Conservation (phyloP, 331 rosid species). For the Quercus phellos region DNA sequence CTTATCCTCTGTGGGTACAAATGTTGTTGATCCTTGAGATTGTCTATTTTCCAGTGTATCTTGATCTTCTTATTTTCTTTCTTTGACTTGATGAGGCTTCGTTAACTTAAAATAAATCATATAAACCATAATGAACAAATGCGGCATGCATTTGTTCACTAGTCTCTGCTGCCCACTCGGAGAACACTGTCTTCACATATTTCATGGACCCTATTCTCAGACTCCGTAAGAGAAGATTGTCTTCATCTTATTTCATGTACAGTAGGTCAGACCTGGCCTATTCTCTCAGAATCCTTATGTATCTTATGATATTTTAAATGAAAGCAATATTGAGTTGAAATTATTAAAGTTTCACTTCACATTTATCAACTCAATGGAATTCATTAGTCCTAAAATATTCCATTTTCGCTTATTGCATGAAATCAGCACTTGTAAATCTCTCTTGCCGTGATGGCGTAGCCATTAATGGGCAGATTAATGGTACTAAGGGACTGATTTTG, state of each 20-base stretch:
- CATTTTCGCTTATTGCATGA: not conserved
- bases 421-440: not conserved
- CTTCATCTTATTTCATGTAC: too few species aligned
- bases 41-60: conserved; percentile 20
- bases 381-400: not conserved
- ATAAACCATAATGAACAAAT: not conserved
- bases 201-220: not conserved
- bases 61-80: not conserved
- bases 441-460: not conserved
- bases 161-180: not conserved
- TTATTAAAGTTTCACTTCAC: not conserved
- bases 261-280: too few species aligned
- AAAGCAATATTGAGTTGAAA: not conserved
- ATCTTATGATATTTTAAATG: not conserved
- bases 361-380: not conserved
- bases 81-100: not conserved
- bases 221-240: not conserved
- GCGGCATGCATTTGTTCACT: not conserved
- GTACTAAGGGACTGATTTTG: not conserved
- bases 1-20: conserved; percentile 27
- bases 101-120: not conserved
- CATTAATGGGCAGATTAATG: not conserved
- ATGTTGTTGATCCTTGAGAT: conserved; percentile 19
- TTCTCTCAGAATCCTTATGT: too few species aligned
- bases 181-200: not conserved